Percentiles rank a stretch among this genome's conserved stretches.
Conservation (phyloP, 495 filamentous ascomycete genomes). For the Mytilinidion resinicola region DNA sequence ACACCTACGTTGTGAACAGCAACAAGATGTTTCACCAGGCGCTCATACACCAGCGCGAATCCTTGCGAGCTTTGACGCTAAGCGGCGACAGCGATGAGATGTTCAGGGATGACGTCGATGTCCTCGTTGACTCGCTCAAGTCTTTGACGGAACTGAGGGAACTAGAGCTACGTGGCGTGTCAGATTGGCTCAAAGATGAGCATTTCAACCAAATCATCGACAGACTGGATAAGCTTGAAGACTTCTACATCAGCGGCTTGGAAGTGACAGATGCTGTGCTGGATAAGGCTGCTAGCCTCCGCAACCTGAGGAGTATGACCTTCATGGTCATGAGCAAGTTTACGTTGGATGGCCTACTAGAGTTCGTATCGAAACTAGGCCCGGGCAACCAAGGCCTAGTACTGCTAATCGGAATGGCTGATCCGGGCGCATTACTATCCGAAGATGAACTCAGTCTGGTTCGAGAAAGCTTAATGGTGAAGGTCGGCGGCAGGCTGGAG, state of each 20-base stretch:
- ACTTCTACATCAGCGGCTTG: conserved; percentile 50
- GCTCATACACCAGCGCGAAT: conserved; percentile 40
- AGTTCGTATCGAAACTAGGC: conserved; percentile 33
- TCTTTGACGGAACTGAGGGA: conserved; percentile 44
- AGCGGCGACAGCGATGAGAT: conserved; percentile 46
- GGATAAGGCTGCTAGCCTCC: conserved; percentile 32
- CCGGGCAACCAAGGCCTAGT: conserved; percentile 33
- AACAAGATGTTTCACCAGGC: conserved; percentile 48
- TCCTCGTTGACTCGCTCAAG: conserved; percentile 44
- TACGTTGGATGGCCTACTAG: conserved; percentile 32
- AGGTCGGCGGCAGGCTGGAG: conserved; percentile 36
- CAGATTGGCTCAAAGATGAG: conserved; percentile 47
- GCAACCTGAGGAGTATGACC: conserved; percentile 29
- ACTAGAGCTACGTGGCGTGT: conserved; percentile 48
- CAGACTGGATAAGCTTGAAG: conserved; percentile 46
- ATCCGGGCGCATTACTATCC: conserved; percentile 30
- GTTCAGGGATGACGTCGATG: conserved; percentile 42
- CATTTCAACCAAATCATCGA: conserved; percentile 48
- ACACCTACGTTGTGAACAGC: conserved; percentile 42
- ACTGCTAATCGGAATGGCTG: conserved; percentile 35
- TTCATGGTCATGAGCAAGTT: conserved; percentile 37
- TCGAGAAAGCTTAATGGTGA: conserved; percentile 27
- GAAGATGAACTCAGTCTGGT: conserved; percentile 33
- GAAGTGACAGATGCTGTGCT: conserved; percentile 49
- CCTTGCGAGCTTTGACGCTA: conserved; percentile 44